phyloP scores from a whole-genome alignment of 371 early-diverging fungal species.

The Rhizopus arrhizus region DNA sequence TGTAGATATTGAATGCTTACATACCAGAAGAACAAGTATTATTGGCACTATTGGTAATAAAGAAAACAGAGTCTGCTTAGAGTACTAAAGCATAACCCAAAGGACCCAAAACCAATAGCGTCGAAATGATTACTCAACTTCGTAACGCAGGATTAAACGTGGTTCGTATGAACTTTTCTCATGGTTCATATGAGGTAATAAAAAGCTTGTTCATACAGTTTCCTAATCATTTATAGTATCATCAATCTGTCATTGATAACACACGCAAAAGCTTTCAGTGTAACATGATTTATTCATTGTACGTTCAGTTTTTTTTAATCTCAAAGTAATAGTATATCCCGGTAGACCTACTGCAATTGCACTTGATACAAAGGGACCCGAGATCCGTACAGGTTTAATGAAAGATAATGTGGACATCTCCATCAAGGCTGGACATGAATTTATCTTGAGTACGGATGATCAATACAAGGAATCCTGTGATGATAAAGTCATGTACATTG shows the following conservation, averaged over 20 bases:
- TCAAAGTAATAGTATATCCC: slow-evolving; percentile 43
- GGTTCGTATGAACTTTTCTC: slow-evolving; percentile 93
- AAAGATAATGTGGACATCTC: slow-evolving; percentile 65
- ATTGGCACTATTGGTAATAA: slow-evolving; percentile 33
- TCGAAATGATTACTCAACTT: slow-evolving; percentile 84
- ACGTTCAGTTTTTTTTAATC: neutral
- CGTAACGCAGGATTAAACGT: slow-evolving; percentile 96
- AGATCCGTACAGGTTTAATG: slow-evolving; percentile 84
- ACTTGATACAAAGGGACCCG: slow-evolving; percentile 89
- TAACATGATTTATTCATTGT: slow-evolving; percentile 21
- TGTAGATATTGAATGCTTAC: slow-evolving; percentile 63
- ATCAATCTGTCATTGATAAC: slow-evolving; percentile 83
- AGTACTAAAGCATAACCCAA: neutral
- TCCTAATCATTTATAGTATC: slow-evolving; percentile 61
- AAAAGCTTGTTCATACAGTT: neutral
- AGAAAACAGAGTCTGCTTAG: slow-evolving; percentile 1
- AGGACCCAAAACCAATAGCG: slow-evolving; percentile 84
- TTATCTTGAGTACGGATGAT: slow-evolving; percentile 84
- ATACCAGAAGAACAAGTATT: slow-evolving; percentile 78
- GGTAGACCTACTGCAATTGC: slow-evolving; percentile 84
- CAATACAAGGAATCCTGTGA: slow-evolving; percentile 68
- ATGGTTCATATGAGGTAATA: slow-evolving; percentile 87
- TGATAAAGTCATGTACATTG: slow-evolving; percentile 78
- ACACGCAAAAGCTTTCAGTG: slow-evolving; percentile 61
- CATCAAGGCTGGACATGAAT: slow-evolving; percentile 74